Evolutionary conservation across 108 stramenopile species (phyloP).

Genomic region (Nitzschia putrida): DNA sequence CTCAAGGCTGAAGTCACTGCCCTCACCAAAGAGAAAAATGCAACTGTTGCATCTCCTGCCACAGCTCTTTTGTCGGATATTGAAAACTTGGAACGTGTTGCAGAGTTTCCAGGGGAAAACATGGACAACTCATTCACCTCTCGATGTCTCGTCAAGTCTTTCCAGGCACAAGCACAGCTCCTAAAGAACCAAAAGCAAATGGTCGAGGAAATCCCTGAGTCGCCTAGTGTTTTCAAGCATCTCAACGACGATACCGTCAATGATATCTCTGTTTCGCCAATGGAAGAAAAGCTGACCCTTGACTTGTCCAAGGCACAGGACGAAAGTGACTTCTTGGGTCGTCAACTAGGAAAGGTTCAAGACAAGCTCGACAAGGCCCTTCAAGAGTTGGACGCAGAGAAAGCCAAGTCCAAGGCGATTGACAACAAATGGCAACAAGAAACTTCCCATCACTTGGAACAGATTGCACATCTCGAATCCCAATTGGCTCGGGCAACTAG

Average conservation of each 20-base stretch:
- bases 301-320: slow-evolving; percentile 19
- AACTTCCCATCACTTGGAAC: background rate
- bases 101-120: background rate
- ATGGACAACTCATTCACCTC: background rate
- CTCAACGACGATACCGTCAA: background rate
- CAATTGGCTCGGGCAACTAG: background rate
- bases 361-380: slow-evolving; percentile 23
- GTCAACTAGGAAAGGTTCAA: slow-evolving; percentile 34
- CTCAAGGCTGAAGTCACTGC: slow-evolving; percentile 11
- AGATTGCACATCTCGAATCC: background rate
- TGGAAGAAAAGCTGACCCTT: background rate
- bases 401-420: slow-evolving; percentile 2
- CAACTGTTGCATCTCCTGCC: background rate
- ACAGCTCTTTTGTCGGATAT: slow-evolving; percentile 14
- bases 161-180: slow-evolving; percentile 20
- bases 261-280: background rate
- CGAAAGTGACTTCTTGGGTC: slow-evolving; percentile 29
- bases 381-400: slow-evolving; percentile 18
- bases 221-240: background rate
- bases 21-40: background rate
- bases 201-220: background rate
- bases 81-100: slow-evolving; percentile 1
- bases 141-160: slow-evolving; percentile 15
- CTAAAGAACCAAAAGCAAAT: slow-evolving; percentile 14
- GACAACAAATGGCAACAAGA: slow-evolving; percentile 7